phyloP scores from a whole-genome alignment of 2,329 filamentous ascomycete species.

The Scedosporium dehoogii region DNA sequence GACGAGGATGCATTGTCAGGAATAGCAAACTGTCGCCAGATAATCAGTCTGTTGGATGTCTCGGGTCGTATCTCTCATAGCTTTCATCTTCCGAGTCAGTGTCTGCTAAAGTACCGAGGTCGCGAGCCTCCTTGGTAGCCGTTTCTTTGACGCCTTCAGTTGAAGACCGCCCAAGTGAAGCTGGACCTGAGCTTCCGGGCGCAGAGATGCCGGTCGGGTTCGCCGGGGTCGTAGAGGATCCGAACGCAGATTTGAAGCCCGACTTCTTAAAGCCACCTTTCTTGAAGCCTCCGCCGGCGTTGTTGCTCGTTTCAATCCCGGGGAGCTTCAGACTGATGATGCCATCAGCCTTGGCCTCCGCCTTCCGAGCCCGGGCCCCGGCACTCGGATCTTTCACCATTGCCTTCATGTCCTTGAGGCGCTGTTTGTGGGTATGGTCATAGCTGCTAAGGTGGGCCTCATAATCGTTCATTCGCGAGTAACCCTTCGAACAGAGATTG shows the following conservation, averaged over 20 bases:
- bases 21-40: too few species aligned
- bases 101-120: conserved; percentile 26
- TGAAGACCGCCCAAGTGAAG: not conserved
- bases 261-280: conserved; percentile 71
- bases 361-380: conserved; percentile 54
- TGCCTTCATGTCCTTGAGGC: conserved; percentile 78
- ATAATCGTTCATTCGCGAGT: conserved; percentile 90
- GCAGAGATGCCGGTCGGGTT: not conserved
- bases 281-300: conserved; percentile 42
- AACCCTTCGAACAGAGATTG: conserved; percentile 85
- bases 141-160: not conserved
- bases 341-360: conserved; percentile 60
- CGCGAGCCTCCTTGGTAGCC: conserved; percentile 3
- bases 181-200: conserved; percentile 11
- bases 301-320: conserved; percentile 15
- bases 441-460: conserved; percentile 91
- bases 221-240: conserved; percentile 22
- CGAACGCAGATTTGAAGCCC: conserved; percentile 70
- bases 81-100: conserved; percentile 62
- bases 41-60: conserved; percentile 47
- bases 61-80: conserved; percentile 58
- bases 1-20: not conserved
- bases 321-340: conserved; percentile 57
- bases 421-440: conserved; percentile 90
- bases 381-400: conserved; percentile 64